Evolutionary conservation across 495 filamentous ascomycete genomes (phyloP).

Genomic region (Aspergillus baeticus): DNA sequence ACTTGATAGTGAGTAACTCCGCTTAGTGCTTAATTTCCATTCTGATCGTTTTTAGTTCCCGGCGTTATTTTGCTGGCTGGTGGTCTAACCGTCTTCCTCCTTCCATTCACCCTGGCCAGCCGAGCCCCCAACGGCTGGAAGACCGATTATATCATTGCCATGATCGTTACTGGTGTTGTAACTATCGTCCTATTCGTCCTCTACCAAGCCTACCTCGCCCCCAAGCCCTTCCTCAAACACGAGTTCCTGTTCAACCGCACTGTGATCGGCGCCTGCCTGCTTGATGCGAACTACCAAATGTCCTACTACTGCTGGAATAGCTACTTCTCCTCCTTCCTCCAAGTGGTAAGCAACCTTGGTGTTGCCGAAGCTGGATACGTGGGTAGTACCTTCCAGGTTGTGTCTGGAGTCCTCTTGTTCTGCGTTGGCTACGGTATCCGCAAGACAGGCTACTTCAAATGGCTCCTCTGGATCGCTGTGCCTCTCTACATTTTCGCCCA

Average conservation of each 20-base stretch:
- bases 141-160: constrained; percentile 49
- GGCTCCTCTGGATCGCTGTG: constrained; percentile 52
- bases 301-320: constrained; percentile 54
- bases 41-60: constrained; percentile 24
- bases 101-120: constrained; percentile 54
- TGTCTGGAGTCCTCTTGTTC: constrained; percentile 44
- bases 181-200: constrained; percentile 54
- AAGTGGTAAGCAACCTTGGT: constrained; percentile 63
- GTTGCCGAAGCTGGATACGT: constrained; percentile 55
- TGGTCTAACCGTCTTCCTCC: constrained; percentile 58
- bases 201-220: constrained; percentile 55
- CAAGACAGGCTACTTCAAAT: constrained; percentile 53
- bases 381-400: constrained; percentile 48
- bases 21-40: not conserved
- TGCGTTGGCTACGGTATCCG: constrained; percentile 52
- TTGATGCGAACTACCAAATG: constrained; percentile 57
- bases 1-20: constrained; percentile 47
- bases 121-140: constrained; percentile 45
- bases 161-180: constrained; percentile 55
- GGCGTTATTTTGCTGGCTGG: constrained; percentile 56
- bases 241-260: constrained; percentile 61
- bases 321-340: constrained; percentile 68
- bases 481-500: constrained; percentile 55
- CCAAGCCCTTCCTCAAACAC: constrained; percentile 57
- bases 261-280: constrained; percentile 59